phyloP scores from a whole-genome alignment of 2,329 filamentous ascomycete species.

The Aureobasidium sp. region DNA sequence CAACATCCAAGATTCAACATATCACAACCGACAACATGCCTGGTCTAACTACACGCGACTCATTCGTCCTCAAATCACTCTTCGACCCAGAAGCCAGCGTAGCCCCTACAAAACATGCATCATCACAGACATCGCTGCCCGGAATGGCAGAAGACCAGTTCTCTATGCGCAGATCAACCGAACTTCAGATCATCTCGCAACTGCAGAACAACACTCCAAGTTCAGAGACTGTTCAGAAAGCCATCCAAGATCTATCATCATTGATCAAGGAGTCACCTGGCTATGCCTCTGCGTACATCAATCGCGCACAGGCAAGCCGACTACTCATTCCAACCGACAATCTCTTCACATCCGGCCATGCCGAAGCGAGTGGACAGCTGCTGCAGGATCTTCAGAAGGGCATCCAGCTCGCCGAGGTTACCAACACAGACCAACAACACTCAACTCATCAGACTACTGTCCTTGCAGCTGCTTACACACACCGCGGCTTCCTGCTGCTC shows the following conservation, averaged over 20 bases:
- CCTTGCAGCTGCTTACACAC: slow-evolving; percentile 63
- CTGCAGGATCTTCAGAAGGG: slow-evolving; percentile 38
- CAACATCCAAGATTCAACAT: neutral
- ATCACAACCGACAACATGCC: slow-evolving; percentile 13
- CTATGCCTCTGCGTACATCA: slow-evolving; percentile 69
- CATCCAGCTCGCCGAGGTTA: slow-evolving; percentile 53
- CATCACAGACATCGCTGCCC: slow-evolving; percentile 3
- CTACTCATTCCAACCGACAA: slow-evolving; percentile 30
- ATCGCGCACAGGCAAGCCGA: slow-evolving; percentile 60
- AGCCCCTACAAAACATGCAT: slow-evolving; percentile 19
- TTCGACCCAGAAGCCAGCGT: slow-evolving; percentile 36
- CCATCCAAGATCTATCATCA: slow-evolving; percentile 1
- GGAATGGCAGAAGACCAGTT: slow-evolving; percentile 11
- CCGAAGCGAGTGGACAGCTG: slow-evolving; percentile 19
- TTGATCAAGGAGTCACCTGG: slow-evolving; percentile 53
- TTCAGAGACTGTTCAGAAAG: neutral
- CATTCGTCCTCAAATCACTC: slow-evolving; percentile 32
- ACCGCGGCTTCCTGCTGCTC: slow-evolving; percentile 48
- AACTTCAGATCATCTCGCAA: slow-evolving; percentile 10
- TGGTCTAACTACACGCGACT: slow-evolving; percentile 31
- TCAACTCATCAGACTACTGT: slow-evolving; percentile 62
- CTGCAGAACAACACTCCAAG: neutral
- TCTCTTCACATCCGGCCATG: slow-evolving; percentile 14
- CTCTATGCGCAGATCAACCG: neutral
- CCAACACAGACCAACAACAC: slow-evolving; percentile 39